Base-by-base conservation (phyloP, 768 basidiomycete genomes). In the Termitomyces eurrhizus region DNA sequence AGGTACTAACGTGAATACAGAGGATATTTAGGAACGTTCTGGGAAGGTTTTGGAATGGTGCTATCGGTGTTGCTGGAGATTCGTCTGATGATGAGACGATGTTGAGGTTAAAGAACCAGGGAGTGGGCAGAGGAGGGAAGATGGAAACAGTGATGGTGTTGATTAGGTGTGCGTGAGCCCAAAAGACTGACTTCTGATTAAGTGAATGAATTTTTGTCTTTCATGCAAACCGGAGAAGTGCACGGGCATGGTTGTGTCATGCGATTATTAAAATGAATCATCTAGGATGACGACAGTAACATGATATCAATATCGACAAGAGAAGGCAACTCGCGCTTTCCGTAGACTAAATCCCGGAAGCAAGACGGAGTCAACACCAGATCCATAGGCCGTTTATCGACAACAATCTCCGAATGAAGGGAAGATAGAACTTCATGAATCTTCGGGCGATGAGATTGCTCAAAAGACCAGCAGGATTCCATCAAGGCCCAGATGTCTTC, bases 11-110 rank as follows among this genome's bases (percentile, higher is more conserved):
- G n/a, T 21, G 56, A 3, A 73, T 90, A 67, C 86, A 13, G 12
- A 29, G 85, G 2, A 68, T 86, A 7, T 69, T 89, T 2, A 77
- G 85, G 12, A 86, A 84, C 65, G 72, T 90, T 7, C 60, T 90
- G 44, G 80, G 80, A 54, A 73, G 85, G 9, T 79, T 90, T 63
- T 89, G 84, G 82, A 84, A 78, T 55, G 67, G 77, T 29, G 52
- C 68, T 1, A 64, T 65, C 26, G 69, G 56, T 16, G 24, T 64
- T 11, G 71, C 18, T 7, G 45, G 45, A 0, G 37, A 69, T 7
- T 73, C 74, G 13, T 74, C 77, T 21, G 73, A 74, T 46, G 77
- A 78, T 2, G 78, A 77, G 78, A 78, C 1, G 77, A 77, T 16
- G 80, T 81, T 2, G 81, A 79, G 33, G 33, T n/a, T n/a, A 18